Evolutionary conservation across 2,329 filamentous ascomycete genomes (phyloP), one percentile per base, ranked within the genome.

Genomic region (Pseudogymnoascus sp.): DNA sequence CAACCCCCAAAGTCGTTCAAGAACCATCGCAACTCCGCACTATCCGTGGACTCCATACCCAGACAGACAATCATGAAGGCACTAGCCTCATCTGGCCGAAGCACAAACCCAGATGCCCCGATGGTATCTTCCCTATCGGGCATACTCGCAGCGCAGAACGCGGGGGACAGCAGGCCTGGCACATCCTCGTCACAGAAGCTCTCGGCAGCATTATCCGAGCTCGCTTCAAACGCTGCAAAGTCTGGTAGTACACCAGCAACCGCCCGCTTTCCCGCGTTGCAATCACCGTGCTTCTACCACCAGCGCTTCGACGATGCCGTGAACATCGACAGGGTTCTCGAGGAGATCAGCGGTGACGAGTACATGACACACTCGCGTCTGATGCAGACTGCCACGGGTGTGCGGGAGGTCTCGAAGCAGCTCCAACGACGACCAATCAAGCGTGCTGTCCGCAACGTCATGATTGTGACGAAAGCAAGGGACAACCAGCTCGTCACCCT

Each of bases 401-500:
- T 99, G 18, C 87, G 95, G 62, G 95, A 99, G 77, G 93, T 99
- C 11, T 96, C 92, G 14, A 93, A 96, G 76, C 95, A 97, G 77
- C 82, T 99, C 64, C 93, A 96, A 78, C 87, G 93, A 63, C 86
- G 91, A 42, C 93, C 95, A 21, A 91, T 97, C 76, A 95, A 90
- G 77, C 88, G 93, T 68, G 93, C 93, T 10, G 93, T 99, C 56
- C 87, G 86, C 72, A 97, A 91, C 74, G 85, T 99, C 72, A 97
- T 99, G 95, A 96, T 99, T 71, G 91, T 99, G 67, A 99, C 95
- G 66, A 99, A 97, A 77, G 95, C 95, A 21, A 87, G 95, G 67
- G 95, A 99, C 78, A 97, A 99, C 73, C 87, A 91, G 69, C 83
- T 99, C 14, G 93, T 99, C 36, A 85, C 89, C 69, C 81, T 97